Evolutionary conservation across 1,139 yeast genomes (phyloP).

Genomic region (Pneumocystis sp.): DNA sequence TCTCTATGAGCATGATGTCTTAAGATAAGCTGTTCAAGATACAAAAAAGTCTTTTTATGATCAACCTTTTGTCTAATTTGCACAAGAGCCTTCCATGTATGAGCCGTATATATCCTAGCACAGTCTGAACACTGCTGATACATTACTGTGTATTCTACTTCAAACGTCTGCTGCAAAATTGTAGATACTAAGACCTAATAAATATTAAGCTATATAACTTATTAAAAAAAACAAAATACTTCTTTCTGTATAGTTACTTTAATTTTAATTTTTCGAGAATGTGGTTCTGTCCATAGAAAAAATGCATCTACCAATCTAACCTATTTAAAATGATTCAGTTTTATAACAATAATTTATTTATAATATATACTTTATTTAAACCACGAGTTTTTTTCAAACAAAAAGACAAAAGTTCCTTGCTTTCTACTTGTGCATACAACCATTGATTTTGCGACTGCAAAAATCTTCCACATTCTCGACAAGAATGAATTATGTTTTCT

Average conservation of each 20-base stretch:
- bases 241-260: slow-evolving; percentile 94
- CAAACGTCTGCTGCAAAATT: slow-evolving; percentile 86
- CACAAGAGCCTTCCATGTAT: slow-evolving; percentile 95
- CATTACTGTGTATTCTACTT: slow-evolving; percentile 82
- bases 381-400: slow-evolving; percentile 84
- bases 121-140: slow-evolving; percentile 99
- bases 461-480: slow-evolving; percentile 94
- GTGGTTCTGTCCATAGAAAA: slow-evolving; percentile 98
- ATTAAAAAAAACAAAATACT: slow-evolving; percentile 28
- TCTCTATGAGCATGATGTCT: slow-evolving; percentile 90
- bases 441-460: slow-evolving; percentile 90
- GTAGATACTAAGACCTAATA: slow-evolving; percentile 45
- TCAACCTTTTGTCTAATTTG: slow-evolving; percentile 96
- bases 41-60: slow-evolving; percentile 90
- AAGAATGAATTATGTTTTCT: slow-evolving; percentile 81
- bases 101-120: slow-evolving; percentile 88
- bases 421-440: slow-evolving; percentile 81
- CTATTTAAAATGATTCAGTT: neutral
- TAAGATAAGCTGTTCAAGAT: slow-evolving; percentile 83
- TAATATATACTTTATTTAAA: slow-evolving; percentile 36
- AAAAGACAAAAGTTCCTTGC: slow-evolving; percentile 79
- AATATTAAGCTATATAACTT: slow-evolving; percentile 1
- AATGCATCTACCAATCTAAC: slow-evolving; percentile 86
- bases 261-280: slow-evolving; percentile 82
- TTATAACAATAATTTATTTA: neutral